These are phyloP conservation scores for Exophiala sp. DNA, from an alignment of 2,329 filamentous ascomycete genomes.

Conservation along the genomic window DNA sequence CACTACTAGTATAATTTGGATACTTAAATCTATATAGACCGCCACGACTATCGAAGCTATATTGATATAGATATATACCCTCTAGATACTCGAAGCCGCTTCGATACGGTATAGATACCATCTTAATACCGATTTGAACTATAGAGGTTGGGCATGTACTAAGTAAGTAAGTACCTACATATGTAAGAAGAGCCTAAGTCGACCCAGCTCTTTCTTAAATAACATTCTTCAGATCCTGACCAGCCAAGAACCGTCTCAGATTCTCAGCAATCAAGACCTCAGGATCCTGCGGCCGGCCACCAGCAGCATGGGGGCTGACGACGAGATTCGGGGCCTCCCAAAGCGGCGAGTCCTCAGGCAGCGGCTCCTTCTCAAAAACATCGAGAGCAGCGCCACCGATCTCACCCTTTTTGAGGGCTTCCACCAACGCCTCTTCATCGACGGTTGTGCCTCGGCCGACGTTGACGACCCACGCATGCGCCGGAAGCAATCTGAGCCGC, in stretches of 20 bases:
- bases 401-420: conserved; percentile 48
- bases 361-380: conserved; percentile 64
- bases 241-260: conserved; percentile 53
- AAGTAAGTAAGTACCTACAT: too few species aligned
- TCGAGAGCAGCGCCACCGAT: conserved; percentile 64
- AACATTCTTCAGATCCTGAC: conserved; percentile 54
- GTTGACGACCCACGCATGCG: conserved; percentile 38
- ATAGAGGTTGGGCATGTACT: too few species aligned
- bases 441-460: conserved; percentile 56
- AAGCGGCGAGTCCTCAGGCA: conserved; percentile 60
- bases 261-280: conserved; percentile 58
- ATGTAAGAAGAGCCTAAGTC: too few species aligned
- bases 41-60: too few species aligned
- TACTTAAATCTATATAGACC: too few species aligned
- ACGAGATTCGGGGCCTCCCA: conserved; percentile 35
- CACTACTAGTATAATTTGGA: too few species aligned
- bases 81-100: too few species aligned
- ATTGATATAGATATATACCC: too few species aligned
- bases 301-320: conserved; percentile 28
- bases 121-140: too few species aligned
- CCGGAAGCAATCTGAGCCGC: conserved; percentile 49
- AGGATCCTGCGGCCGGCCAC: conserved; percentile 51
- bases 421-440: conserved; percentile 56
- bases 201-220: too few species aligned
- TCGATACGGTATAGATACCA: too few species aligned